A percentile compares a stretch with the other conserved stretches of the same genome.
phyloP scores from a whole-genome alignment of 1,284 basidiomycete species.

The Cerioporus squamosus region DNA sequence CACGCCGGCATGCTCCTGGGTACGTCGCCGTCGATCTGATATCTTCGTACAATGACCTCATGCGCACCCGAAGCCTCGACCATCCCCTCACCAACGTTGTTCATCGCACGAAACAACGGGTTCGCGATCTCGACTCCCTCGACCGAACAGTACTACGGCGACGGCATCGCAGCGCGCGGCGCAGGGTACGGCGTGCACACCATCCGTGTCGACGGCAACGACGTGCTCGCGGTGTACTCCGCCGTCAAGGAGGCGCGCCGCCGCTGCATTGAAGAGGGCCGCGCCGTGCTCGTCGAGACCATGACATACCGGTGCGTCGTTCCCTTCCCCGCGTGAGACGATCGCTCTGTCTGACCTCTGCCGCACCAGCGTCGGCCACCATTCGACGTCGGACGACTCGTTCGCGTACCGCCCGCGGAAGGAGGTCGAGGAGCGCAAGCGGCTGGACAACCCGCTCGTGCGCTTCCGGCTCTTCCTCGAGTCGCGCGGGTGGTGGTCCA shows the following conservation, averaged over 20 bases:
- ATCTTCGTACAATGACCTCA: neutral
- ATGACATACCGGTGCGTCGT: slow-evolving; percentile 82
- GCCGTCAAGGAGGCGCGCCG: slow-evolving; percentile 82
- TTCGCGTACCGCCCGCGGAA: slow-evolving; percentile 86
- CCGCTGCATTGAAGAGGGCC: slow-evolving; percentile 78
- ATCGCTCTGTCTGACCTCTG: neutral
- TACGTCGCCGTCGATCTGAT: slow-evolving; percentile 12
- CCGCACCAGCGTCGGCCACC: slow-evolving; percentile 68
- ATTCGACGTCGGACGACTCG: slow-evolving; percentile 94
- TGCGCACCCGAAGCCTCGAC: slow-evolving; percentile 60
- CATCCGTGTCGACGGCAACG: slow-evolving; percentile 92
- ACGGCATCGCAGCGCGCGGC: slow-evolving; percentile 92
- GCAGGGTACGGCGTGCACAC: slow-evolving; percentile 95
- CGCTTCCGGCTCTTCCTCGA: slow-evolving; percentile 88
- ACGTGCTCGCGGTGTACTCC: slow-evolving; percentile 85
- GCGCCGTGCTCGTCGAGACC: slow-evolving; percentile 89
- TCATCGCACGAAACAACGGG: slow-evolving; percentile 85
- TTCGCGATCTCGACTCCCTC: slow-evolving; percentile 96
- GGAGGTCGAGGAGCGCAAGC: slow-evolving; percentile 87
- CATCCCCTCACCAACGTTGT: slow-evolving; percentile 72
- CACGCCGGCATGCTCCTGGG: slow-evolving; percentile 75
- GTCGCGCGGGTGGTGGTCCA: slow-evolving; percentile 86
- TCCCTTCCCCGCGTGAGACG: no score
- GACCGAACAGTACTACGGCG: slow-evolving; percentile 88
- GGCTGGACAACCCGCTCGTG: slow-evolving; percentile 87